These are phyloP conservation scores for Avicennia marina DNA, from an alignment of 257 asterid species.

Conservation along the genomic window DNA sequence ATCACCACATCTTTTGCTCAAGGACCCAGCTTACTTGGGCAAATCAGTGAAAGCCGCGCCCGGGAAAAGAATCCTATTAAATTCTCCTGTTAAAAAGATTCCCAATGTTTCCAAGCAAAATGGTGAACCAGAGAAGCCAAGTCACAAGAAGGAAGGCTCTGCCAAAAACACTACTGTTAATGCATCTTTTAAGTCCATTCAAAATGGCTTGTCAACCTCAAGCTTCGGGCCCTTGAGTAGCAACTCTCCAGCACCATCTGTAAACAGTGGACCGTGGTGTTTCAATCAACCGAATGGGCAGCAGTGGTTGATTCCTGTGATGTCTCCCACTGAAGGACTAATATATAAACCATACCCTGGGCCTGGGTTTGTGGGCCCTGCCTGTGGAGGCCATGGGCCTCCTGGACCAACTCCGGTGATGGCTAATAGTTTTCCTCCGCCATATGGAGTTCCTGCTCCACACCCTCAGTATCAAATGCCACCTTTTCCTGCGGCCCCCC, in stretches of 20 bases:
- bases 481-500: slow-evolving; percentile 29
- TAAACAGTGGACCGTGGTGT: slow-evolving; percentile 42
- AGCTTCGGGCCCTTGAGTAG: slow-evolving; percentile 17
- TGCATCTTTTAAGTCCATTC: slow-evolving; percentile 43
- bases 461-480: slow-evolving; percentile 39
- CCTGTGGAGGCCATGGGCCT: slow-evolving; percentile 32
- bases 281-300: slow-evolving; percentile 56
- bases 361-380: slow-evolving; percentile 37
- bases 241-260: slow-evolving; percentile 29
- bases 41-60: slow-evolving; percentile 34
- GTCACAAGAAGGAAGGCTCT: slow-evolving; percentile 36
- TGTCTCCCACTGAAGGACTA: slow-evolving; percentile 86
- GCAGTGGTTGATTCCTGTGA: slow-evolving; percentile 83
- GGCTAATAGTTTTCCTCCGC: slow-evolving; percentile 37
- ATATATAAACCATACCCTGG: slow-evolving; percentile 75
- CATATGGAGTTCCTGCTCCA: slow-evolving; percentile 39
- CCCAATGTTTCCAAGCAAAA: slow-evolving; percentile 37
- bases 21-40: slow-evolving; percentile 30
- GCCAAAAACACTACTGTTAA: slow-evolving; percentile 40
- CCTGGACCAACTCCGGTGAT: slow-evolving; percentile 28
- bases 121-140: slow-evolving; percentile 35
- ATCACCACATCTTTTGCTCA: slow-evolving; percentile 52
- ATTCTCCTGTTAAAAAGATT: slow-evolving; percentile 30
- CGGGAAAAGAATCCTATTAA: slow-evolving; percentile 31
- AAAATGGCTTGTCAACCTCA: slow-evolving; percentile 30